Conservation (phyloP, 495 filamentous ascomycete species). For the Lepraria neglecta region DNA sequence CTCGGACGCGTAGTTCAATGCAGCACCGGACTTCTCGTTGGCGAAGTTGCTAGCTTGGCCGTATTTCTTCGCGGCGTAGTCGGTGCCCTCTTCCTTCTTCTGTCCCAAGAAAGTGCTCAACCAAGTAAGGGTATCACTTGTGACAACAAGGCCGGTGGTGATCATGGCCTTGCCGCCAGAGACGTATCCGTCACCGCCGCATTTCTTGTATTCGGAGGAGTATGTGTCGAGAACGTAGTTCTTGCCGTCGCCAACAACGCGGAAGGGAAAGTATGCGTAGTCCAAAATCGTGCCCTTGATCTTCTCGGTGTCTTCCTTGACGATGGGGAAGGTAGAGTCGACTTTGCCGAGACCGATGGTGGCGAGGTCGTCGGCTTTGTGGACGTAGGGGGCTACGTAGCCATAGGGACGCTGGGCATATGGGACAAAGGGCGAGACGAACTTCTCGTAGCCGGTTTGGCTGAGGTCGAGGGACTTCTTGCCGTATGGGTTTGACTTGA, state of each 20-base stretch:
- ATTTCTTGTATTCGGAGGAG: slow-evolving; percentile 68
- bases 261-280: slow-evolving; percentile 59
- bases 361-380: slow-evolving; percentile 73
- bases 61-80: slow-evolving; percentile 49
- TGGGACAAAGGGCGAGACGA: slow-evolving; percentile 68
- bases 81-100: slow-evolving; percentile 58
- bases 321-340: slow-evolving; percentile 72
- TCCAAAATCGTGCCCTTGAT: slow-evolving; percentile 60
- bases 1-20: slow-evolving; percentile 17
- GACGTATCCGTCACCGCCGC: slow-evolving; percentile 59
- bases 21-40: slow-evolving; percentile 14
- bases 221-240: slow-evolving; percentile 70
- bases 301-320: slow-evolving; percentile 80
- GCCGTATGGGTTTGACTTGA: slow-evolving; percentile 74
- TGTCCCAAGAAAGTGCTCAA: slow-evolving; percentile 49
- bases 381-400: slow-evolving; percentile 75
- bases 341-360: slow-evolving; percentile 66
- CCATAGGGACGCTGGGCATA: slow-evolving; percentile 70
- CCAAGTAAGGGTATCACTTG: slow-evolving; percentile 57
- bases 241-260: slow-evolving; percentile 60
- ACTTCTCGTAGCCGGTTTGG: slow-evolving; percentile 57
- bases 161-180: slow-evolving; percentile 68
- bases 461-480: slow-evolving; percentile 69
- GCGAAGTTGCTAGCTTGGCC: slow-evolving; percentile 24
- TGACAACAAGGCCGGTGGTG: slow-evolving; percentile 65